Base-by-base conservation (phyloP, 192 early-diverging fungal genomes). In the Pilobolus umbonatus region DNA sequence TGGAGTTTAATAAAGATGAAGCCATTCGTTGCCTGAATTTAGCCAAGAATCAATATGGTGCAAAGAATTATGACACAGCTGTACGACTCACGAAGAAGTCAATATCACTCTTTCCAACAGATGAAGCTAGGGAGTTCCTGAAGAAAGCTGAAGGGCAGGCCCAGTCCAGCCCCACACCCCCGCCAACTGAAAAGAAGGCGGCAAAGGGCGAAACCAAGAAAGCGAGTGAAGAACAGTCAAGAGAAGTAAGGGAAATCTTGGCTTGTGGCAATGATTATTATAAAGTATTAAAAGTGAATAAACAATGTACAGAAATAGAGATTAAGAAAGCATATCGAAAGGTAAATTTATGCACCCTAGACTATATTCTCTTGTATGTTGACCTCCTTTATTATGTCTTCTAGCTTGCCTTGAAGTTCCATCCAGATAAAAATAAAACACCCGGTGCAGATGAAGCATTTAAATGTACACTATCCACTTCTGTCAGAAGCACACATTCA, bases 371-470 rank as follows among this genome's bases (percentile, higher is more conserved):
- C 21, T 21, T 26, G 28, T 45, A 2, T n/a, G 30, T 8, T 60
- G n/a, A 47, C 31, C 8, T 45, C 2, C 17, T 45, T 26, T 47
- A 30, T 55, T 22, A 9, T 17, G 3, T 21, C 31, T 32, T 3
- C 43, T 45, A 92, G 84, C 76, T 94, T 34, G 95, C 95, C 19
- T 78, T 98, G 44, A 82, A 89, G 55, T 94, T 91, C 67, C 96
- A 98, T 59, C 96, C 96, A 0, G 96, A 98, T 61, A 98, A 98
- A 68, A 96, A 95, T 56, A 84, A 77, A 0, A 94, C 96, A 6
- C 92, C 94, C 3, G 93, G 96, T 14, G 92, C 94, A 10, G 94
- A 96, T 55, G 93, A 96, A 66, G 93, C 95, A 0, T 98, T 98
- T 64, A 96, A 97, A 75, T 77, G 88, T 89, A 71, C 40, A 74